Evolutionary conservation across 2,329 filamentous ascomycete species (phyloP).

Genomic region (Aspergillus sp.): DNA sequence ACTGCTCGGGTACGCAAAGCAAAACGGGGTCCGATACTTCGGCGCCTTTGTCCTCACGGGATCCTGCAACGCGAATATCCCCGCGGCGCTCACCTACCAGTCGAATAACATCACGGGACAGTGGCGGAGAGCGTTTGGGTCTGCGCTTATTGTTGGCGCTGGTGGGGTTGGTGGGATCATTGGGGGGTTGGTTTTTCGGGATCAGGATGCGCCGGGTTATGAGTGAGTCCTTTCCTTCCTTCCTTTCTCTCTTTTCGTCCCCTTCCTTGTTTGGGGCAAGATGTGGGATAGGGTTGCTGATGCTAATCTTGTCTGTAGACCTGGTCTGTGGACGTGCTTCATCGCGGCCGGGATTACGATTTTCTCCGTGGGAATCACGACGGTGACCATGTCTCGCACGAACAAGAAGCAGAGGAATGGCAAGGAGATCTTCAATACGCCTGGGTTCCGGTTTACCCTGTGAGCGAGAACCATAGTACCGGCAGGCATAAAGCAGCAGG

Average conservation of each 20-base stretch:
- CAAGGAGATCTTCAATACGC: constrained; percentile 7
- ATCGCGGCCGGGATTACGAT: constrained; percentile 14
- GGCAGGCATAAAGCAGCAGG: no score
- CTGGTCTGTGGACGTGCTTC: constrained; percentile 16
- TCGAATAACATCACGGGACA: constrained; percentile 27
- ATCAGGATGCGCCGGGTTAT: constrained; percentile 20
- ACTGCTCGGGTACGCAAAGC: constrained; percentile 8
- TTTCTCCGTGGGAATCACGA: constrained; percentile 14
- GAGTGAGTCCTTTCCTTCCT: no score
- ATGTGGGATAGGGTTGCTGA: neutral
- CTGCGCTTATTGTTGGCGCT: constrained; percentile 18
- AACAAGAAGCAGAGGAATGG: constrained; percentile 13
- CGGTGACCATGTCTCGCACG: constrained; percentile 8
- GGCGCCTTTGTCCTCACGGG: constrained; percentile 10
- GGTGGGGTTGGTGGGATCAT: constrained; percentile 22
- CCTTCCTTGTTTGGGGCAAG: neutral
- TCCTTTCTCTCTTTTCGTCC: neutral
- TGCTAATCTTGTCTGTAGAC: constrained; percentile 1
- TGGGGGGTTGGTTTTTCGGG: constrained; percentile 18
- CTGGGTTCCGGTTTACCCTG: constrained; percentile 19
- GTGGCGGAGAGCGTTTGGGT: constrained; percentile 25
- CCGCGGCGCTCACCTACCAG: constrained; percentile 18
- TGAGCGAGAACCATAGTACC: neutral
- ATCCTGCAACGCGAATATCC: constrained; percentile 7
- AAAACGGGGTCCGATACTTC: constrained; percentile 11